These are phyloP conservation scores for Pichia cabralensis DNA, from an alignment of 805 yeast genomes.

Conservation along the genomic window DNA sequence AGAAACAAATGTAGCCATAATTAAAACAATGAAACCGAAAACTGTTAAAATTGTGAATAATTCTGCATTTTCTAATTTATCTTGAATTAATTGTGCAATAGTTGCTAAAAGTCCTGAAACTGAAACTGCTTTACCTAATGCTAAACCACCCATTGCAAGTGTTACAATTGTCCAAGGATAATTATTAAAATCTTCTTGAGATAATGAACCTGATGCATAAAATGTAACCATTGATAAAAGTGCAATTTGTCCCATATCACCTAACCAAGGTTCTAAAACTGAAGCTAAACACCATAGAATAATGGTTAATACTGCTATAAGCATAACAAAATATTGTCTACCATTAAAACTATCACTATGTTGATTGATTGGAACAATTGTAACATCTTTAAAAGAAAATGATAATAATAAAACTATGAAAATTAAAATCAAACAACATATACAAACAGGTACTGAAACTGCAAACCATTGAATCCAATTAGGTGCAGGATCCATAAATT, in stretches of 20 bases:
- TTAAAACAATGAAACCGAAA: constrained; percentile 73
- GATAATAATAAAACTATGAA: constrained; percentile 67
- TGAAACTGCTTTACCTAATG: constrained; percentile 90
- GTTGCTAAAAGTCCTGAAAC: constrained; percentile 78
- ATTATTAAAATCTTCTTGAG: constrained; percentile 88
- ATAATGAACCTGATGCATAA: constrained; percentile 81
- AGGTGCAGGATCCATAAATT: constrained; percentile 73
- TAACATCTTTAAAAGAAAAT: constrained; percentile 37
- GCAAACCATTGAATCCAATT: constrained; percentile 93
- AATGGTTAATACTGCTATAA: constrained; percentile 64
- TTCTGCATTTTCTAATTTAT: constrained; percentile 53
- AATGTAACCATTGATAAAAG: constrained; percentile 82
- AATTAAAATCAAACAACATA: constrained; percentile 49
- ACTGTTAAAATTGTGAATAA: constrained; percentile 64
- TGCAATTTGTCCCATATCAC: constrained; percentile 96
- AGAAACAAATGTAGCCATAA: constrained; percentile 89
- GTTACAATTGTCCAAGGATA: constrained; percentile 95
- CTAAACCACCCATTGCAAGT: constrained; percentile 96
- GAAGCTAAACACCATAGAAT: constrained; percentile 85
- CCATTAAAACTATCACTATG: constrained; percentile 57
- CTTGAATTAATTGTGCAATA: constrained; percentile 63
- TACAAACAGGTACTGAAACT: constrained; percentile 72
- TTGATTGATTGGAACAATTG: constrained; percentile 51
- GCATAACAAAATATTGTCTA: constrained; percentile 66
- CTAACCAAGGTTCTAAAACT: constrained; percentile 59